phyloP scores from a whole-genome alignment of 2,329 filamentous ascomycete genomes.

The Colletotrichum paranaense region DNA sequence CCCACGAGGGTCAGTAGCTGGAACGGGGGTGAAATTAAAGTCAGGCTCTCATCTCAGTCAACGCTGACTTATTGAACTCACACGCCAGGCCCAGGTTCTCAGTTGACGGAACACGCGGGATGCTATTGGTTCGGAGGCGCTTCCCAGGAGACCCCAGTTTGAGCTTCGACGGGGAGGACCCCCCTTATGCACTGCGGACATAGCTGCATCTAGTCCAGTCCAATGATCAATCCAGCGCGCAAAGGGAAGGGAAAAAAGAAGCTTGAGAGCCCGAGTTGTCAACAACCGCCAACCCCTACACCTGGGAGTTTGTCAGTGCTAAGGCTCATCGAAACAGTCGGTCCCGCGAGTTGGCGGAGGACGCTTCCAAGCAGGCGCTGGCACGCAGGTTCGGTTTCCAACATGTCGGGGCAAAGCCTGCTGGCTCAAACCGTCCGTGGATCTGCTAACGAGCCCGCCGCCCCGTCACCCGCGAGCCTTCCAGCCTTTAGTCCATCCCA shows the following conservation, averaged over 20 bases:
- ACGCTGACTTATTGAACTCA: slow-evolving; percentile 27
- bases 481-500: slow-evolving; percentile 3
- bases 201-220: neutral
- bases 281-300: neutral
- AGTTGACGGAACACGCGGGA: neutral
- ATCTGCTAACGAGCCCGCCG: neutral
- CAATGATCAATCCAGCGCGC: slow-evolving; percentile 9
- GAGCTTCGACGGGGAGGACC: slow-evolving; percentile 10
- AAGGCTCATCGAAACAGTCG: neutral
- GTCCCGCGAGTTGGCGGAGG: slow-evolving; percentile 8
- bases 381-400: slow-evolving; percentile 22
- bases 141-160: slow-evolving; percentile 6
- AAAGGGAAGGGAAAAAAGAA: slow-evolving; percentile 3
- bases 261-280: neutral
- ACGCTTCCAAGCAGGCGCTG: neutral
- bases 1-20: neutral
- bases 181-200: neutral
- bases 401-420: slow-evolving; percentile 27
- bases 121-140: slow-evolving; percentile 18
- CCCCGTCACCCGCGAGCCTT: neutral
- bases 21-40: neutral
- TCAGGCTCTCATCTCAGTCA: slow-evolving; percentile 8
- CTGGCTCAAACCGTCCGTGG: slow-evolving; percentile 28
- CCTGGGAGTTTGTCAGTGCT: neutral
- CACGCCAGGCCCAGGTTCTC: neutral